A percentile compares a stretch with the other conserved stretches of the same genome.
Conservation (phyloP, 805 yeast species). For the Teunomyces stri region DNA sequence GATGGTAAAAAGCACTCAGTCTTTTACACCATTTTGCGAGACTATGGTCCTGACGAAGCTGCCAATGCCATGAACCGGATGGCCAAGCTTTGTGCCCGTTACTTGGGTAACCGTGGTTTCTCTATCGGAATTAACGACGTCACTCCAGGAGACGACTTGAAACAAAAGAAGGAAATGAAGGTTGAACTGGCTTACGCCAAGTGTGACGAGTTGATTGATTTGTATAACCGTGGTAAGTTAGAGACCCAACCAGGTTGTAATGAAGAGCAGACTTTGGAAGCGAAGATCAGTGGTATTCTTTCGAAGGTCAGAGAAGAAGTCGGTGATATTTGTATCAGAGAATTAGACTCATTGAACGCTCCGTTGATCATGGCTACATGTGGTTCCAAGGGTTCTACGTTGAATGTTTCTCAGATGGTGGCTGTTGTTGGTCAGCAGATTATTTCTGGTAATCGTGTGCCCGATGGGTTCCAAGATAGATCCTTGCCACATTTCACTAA, state of each 20-base stretch:
- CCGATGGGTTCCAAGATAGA: constrained; percentile 99
- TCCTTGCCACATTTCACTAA: constrained; percentile 96
- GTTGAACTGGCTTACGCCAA: constrained; percentile 87
- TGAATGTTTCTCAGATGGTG: constrained; percentile 99
- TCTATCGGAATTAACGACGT: constrained; percentile 97
- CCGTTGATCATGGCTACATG: constrained; percentile 99
- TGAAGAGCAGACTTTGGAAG: constrained; percentile 97
- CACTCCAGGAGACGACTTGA: constrained; percentile 83
- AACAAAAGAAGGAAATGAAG: constrained; percentile 74
- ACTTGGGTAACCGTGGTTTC: constrained; percentile 90
- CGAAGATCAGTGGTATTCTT: constrained; percentile 91
- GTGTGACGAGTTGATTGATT: constrained; percentile 85
- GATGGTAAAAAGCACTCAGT: constrained; percentile 98
- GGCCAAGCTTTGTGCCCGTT: constrained; percentile 98
- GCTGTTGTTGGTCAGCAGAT: constrained; percentile 99
- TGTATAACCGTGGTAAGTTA: constrained; percentile 77
- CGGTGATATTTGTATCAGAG: constrained; percentile 95
- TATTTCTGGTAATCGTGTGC: constrained; percentile 97
- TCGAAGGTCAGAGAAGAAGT: constrained; percentile 98
- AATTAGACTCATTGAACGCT: constrained; percentile 85
- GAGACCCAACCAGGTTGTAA: constrained; percentile 99
- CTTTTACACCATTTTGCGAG: constrained; percentile 90
- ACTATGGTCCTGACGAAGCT: constrained; percentile 95
- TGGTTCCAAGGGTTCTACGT: constrained; percentile 97
- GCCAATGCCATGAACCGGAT: constrained; percentile 96